Base-by-base conservation (phyloP, 192 early-diverging fungal genomes). In the Entophlyctis luteolus region DNA sequence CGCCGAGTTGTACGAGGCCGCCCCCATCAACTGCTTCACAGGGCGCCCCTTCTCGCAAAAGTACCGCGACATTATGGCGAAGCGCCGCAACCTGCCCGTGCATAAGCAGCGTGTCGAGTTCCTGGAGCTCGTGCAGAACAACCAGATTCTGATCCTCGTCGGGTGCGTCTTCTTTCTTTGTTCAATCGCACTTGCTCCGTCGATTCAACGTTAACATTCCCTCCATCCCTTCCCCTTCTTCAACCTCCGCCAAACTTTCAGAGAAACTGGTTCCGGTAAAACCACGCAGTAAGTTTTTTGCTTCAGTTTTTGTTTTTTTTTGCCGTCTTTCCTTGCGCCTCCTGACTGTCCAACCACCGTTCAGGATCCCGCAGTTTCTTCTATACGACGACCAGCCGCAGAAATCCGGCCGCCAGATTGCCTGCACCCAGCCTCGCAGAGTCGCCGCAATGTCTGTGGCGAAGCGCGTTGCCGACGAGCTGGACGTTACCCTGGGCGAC, bases 391-490 rank as follows among this genome's bases (percentile, higher is more conserved):
- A 92, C 62, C 81, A 96, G 50, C 95, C 97, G 36, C 94, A 84
- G 48, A 29, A 36, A 20, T 90, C 94, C 55, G 88, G 89, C 32
- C 93, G 88, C 67, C 87, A 93, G 80, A 92, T 98, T 75, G 97
- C 95, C 14, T 99, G 97, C 79, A 99, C 97, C 37, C 97, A 99
- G 70, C 97, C 97, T 18, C 90, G 97, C 74, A 88, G 97, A 81
- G 94, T 99, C 29, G 96, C 97, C 5, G 97, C 97, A n/a, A 99
- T 93, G 92, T 96, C 94, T 35, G 96, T 99, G 39, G 96, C 97
- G 12, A 89, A 94, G 76, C 95, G 97, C 81, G 97, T 99, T 16
- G 90, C 96, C 2, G 95, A 98, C 60, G 97, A 99, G 65, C 76
- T 99, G 82, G 95, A 96, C 67, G 91, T 94, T 10, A 78, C 80